Evolutionary conservation across 352 stramenopile genomes (phyloP), one percentile per base, ranked within the genome.

Genomic region (Globisporangium ultimum): DNA sequence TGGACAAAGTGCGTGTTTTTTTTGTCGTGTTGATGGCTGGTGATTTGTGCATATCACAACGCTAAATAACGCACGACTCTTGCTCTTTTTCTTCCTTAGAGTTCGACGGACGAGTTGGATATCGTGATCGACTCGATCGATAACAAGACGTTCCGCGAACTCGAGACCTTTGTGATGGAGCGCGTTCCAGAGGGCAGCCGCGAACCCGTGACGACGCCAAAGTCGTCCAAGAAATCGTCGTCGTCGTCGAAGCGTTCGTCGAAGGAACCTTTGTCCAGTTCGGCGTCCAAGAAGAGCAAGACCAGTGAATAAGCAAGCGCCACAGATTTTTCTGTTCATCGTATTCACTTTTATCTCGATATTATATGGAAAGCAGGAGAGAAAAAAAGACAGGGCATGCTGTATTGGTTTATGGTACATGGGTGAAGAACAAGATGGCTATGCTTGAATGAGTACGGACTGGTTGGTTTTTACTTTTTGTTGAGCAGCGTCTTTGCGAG

Each of bases 51-150:
- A 8, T 48, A 32, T 32, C 24, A 32, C 24, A 32, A 32, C 24
- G 24, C 24, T 32, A 32, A 32, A 32, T 5, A 32, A 32, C 12
- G 34, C 9, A 1, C 10, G n/a, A 28, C 14, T 61, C 11, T 46
- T 4, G 20, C 12, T 56, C 43, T 28, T 18, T 18, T 24, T 11
- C 21, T n/a, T 55, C 15, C 7, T 18, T 40, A 88, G 80, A 91
- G 76, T 48, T 90, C 87, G 13, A 77, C 85, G 8, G 89, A 97
- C 55, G 86, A 96, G 58, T 55, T 97, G 46, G 89, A 97, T 43
- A 91, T 97, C 58, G 77, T 95, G 43, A 76, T 97, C 32, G 89
- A 97, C 63, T 70, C 80, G 47, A 93, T 97, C 53, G 87, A 96
- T 65, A 74, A 76, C 57, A 92, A 92, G 62, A 96, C 87, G 36